Percentiles rank a stretch among this genome's conserved stretches.
Evolutionary conservation across 768 basidiomycete genomes (phyloP).

Genomic region (Termitomyces sp.): DNA sequence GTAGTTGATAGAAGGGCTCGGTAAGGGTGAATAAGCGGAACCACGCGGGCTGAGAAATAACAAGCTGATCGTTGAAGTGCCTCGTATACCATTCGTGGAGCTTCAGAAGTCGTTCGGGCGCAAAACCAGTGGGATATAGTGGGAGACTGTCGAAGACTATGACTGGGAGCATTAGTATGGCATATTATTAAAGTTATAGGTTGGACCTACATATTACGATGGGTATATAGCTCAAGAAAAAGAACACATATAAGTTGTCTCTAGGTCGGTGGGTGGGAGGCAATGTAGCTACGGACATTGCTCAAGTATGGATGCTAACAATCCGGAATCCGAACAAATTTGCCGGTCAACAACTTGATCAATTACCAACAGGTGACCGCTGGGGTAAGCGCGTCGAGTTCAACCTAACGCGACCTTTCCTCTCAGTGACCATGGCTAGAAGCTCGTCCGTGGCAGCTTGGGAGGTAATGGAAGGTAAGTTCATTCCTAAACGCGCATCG

Average conservation of each 20-base stretch:
- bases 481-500: background rate
- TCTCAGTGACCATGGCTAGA: background rate
- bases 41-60: constrained; percentile 18
- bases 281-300: constrained; percentile 10
- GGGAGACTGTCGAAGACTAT: constrained; percentile 18
- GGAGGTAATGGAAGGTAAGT: constrained; percentile 5
- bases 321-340: background rate
- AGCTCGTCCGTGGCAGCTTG: constrained; percentile 5
- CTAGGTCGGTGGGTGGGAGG: constrained; percentile 11
- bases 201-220: constrained; percentile 12
- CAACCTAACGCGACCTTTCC: background rate
- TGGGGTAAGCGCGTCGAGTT: constrained; percentile 2
- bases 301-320: background rate
- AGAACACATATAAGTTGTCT: constrained; percentile 16
- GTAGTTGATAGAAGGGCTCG: too few relatives aligned
- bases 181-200: background rate
- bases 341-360: background rate
- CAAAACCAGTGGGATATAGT: constrained; percentile 15
- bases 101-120: constrained; percentile 14
- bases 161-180: background rate
- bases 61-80: constrained; percentile 20
- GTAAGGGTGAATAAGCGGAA: constrained; percentile 18
- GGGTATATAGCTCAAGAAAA: constrained; percentile 15
- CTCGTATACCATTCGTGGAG: constrained; percentile 15
- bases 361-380: background rate